A percentile compares a stretch with the other conserved stretches of the same genome.
Conservation (phyloP, 2,329 filamentous ascomycete genomes). For the Aspergillus viridinutans region DNA sequence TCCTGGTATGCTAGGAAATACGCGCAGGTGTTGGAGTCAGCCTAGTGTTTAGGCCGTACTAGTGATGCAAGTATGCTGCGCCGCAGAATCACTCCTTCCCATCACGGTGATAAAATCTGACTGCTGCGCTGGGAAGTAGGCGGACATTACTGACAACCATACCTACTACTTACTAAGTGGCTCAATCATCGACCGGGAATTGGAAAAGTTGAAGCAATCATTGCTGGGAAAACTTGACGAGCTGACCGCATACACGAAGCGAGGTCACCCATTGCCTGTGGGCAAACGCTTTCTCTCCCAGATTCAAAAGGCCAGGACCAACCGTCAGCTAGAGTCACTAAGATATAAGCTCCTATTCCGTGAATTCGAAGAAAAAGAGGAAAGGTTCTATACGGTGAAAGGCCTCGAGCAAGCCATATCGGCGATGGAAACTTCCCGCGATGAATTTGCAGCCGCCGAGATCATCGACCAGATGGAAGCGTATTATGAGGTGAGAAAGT, state of each 20-base stretch:
- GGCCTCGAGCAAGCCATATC: neutral
- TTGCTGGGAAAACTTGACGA: conserved; percentile 22
- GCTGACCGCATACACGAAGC: conserved; percentile 16
- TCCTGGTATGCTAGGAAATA: no score
- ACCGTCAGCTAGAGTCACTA: conserved; percentile 6
- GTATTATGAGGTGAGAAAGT: conserved; percentile 20
- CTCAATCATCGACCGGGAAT: conserved; percentile 15
- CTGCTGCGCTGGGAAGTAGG: no score
- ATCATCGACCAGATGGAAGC: conserved; percentile 44
- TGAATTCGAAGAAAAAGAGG: no score
- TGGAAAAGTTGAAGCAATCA: conserved; percentile 17
- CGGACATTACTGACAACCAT: conserved; percentile 18
- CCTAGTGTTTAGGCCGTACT: no score
- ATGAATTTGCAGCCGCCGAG: conserved; percentile 36
- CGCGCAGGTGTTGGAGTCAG: no score
- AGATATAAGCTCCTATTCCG: no score
- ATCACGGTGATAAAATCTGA: no score
- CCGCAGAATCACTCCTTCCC: no score
- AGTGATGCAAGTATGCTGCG: no score
- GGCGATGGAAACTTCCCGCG: conserved; percentile 2
- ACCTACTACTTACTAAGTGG: conserved; percentile 16
- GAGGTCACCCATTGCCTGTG: conserved; percentile 22
- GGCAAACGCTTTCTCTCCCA: conserved; percentile 9
- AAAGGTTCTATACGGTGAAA: neutral
- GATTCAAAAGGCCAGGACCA: conserved; percentile 6